Conservation (phyloP, 345 rosid genomes). For the Syzygium jambos region DNA sequence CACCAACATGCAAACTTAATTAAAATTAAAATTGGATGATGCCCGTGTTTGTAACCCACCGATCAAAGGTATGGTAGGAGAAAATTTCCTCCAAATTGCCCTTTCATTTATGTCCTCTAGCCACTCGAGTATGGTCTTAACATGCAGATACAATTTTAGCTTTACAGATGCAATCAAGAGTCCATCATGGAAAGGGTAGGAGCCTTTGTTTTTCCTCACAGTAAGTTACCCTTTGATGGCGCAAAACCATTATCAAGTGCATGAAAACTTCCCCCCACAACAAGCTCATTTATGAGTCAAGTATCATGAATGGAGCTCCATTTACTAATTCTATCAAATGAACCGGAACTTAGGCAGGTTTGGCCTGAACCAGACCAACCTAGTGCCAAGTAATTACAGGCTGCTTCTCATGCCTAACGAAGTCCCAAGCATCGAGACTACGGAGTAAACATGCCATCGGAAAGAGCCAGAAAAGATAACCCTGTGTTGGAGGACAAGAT, state of each 20-base stretch:
- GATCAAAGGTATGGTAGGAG: neutral
- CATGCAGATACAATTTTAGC: neutral
- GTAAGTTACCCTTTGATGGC: neutral
- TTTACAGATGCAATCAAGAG: neutral
- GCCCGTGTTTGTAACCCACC: neutral
- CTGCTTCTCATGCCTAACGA: neutral
- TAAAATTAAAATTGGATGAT: neutral
- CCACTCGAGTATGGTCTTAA: neutral
- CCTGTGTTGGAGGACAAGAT: neutral
- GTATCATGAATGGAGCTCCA: neutral
- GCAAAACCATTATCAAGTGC: neutral
- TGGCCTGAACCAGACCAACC: neutral
- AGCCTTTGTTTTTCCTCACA: neutral
- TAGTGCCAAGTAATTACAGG: neutral
- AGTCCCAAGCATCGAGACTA: neutral
- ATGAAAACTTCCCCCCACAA: neutral
- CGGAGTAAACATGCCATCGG: neutral
- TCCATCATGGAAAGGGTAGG: neutral
- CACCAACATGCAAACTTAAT: neutral
- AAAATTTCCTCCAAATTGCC: neutral
- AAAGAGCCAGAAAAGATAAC: neutral
- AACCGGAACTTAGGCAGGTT: neutral
- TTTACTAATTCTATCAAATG: neutral
- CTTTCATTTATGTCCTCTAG: neutral
- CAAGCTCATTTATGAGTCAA: neutral